A percentile compares a stretch with the other conserved stretches of the same genome.
phyloP scores from a whole-genome alignment of 371 early-diverging fungal species.

The Apophysomyces trapeziformis region DNA sequence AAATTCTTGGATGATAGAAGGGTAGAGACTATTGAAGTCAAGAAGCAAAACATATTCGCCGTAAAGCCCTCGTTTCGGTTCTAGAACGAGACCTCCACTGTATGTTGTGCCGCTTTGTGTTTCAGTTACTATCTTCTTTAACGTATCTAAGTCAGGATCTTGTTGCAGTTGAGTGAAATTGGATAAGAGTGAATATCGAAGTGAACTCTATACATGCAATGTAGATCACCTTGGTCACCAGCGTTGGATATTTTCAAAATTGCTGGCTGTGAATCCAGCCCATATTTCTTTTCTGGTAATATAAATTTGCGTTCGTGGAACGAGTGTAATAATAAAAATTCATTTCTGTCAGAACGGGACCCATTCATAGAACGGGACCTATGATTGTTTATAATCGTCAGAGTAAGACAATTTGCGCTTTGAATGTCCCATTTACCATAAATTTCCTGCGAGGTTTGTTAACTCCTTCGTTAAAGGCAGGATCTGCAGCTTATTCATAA shows the following conservation, averaged over 20 bases:
- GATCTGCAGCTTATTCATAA: slow-evolving; percentile 82
- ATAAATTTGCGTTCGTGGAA: slow-evolving; percentile 85
- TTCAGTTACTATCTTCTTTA: neutral
- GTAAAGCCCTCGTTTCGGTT: slow-evolving; percentile 83
- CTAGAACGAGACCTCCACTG: slow-evolving; percentile 97
- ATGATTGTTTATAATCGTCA: neutral
- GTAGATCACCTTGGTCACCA: neutral
- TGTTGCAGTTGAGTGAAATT: neutral
- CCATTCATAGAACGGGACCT: slow-evolving; percentile 79
- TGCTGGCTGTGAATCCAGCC: neutral
- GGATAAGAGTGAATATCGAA: neutral
- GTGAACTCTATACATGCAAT: slow-evolving; percentile 6
- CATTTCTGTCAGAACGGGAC: slow-evolving; percentile 94
- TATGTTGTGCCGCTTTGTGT: neutral
- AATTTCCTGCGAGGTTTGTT: slow-evolving; percentile 89
- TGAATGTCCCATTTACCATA: slow-evolving; percentile 62
- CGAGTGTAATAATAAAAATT: slow-evolving; percentile 96
- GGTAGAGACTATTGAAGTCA: slow-evolving; percentile 99
- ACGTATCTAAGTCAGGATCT: neutral
- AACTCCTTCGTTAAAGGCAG: slow-evolving; percentile 91
- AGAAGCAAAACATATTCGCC: slow-evolving; percentile 92
- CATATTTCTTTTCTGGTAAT: slow-evolving; percentile 77
- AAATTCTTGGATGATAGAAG: slow-evolving; percentile 99
- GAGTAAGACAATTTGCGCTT: neutral
- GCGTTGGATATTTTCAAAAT: neutral